Base-by-base conservation (phyloP, 176 grass and related monocot genomes). In the Tuctoria greenei region DNA sequence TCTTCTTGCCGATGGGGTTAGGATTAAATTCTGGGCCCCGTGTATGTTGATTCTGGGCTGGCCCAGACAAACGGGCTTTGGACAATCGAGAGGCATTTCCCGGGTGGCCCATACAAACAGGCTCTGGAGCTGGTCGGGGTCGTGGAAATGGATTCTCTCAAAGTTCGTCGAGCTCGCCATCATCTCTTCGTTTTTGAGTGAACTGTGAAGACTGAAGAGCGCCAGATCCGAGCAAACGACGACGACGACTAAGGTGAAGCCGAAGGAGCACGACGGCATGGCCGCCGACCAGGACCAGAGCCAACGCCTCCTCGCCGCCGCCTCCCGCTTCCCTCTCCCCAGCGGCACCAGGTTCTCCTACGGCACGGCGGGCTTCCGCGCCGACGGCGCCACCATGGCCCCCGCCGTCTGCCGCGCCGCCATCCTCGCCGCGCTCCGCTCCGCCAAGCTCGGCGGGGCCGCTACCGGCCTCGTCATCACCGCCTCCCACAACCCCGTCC, bases 371-470 rank as follows among this genome's bases (percentile, higher is more conserved):
- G 95, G 91, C 11, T 98, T 98, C 79, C 84, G 95, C 67, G 74
- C 91, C 18, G 81, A 87, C 26, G 95, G 88, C 5, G 44, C 72
- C 60, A 83, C 86, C 63, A 88, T 98, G 59, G 85, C 74, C 6
- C 79, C 95, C n/a, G 90, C 89, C 37, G 91, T 94, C 43, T 91
- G 88, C 91, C 86, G 95, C 11, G 91, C 88, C 31, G 91, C 78
- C 37, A 71, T 94, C 4, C 52, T 94, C 24, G 95, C 91, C 24
- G 91, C 88, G 10, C 74, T 98, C 75, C 90, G 91, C 55, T 92
- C 95, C 2, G 17, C 88, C 51, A 93, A 86, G 86, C 74, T 83
- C 52, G 88, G 79, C 44, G 86, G 84, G 38, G 82, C 95, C 40
- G 56, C 79, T 4, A 46, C 87, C 0, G 95, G 95, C 43, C 26